A percentile compares a stretch with the other conserved stretches of the same genome.
phyloP scores from a whole-genome alignment of 164 flowering plant genomes.

The grape (Vitis vinifera) region ASM3070453v1 NC_081807.1:9467001-9467500 shows the following conservation, averaged over 20 bases:
- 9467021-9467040: too few relatives aligned
- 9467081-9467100: not conserved
- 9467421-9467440: slow-evolving; percentile 21
- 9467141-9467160: not conserved
- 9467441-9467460: slow-evolving; percentile 21
- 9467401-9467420: slow-evolving; percentile 42
- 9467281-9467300: slow-evolving; percentile 95
- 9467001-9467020: too few relatives aligned
- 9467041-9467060: not conserved
- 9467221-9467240: not conserved
- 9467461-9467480: slow-evolving; percentile 31
- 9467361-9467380: slow-evolving; percentile 49
- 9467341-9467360: slow-evolving; percentile 82
- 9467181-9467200: not conserved
- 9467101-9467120: not conserved
- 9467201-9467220: not conserved
- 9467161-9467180: not conserved
- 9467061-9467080: not conserved
- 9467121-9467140: not conserved
- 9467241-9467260: not conserved
- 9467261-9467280: slow-evolving; percentile 55
- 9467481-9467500: slow-evolving; percentile 22
- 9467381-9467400: slow-evolving; percentile 34
- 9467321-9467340: slow-evolving; percentile 81
- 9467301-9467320: slow-evolving; percentile 88